These are phyloP conservation scores for Xylariaceae sp. DNA, from an alignment of 2,329 filamentous ascomycete genomes.

Conservation along the genomic window DNA sequence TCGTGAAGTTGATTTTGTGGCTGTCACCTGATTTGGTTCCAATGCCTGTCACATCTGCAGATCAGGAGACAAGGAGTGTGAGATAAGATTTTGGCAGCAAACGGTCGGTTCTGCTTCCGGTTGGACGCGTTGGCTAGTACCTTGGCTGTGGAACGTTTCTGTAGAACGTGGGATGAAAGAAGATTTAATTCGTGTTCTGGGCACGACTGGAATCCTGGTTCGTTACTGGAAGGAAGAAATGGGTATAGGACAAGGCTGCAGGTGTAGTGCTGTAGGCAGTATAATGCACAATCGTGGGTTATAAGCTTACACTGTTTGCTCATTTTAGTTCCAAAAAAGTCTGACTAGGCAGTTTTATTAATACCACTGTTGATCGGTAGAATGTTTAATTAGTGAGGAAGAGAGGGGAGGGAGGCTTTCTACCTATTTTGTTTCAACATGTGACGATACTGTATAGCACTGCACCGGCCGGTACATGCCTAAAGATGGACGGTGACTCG, in stretches of 20 bases:
- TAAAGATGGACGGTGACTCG: conserved; percentile 17
- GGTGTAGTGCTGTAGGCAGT: too few relatives aligned
- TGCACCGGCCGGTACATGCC: background rate
- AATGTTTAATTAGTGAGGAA: too few relatives aligned
- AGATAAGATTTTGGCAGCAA: conserved; percentile 26
- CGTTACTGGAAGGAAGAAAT: too few relatives aligned
- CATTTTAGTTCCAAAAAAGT: too few relatives aligned
- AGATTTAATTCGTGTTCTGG: background rate
- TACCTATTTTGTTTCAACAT: background rate
- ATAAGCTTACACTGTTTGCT: too few relatives aligned
- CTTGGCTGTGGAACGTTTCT: conserved; percentile 21
- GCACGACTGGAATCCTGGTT: conserved; percentile 14
- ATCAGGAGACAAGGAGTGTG: conserved; percentile 27
- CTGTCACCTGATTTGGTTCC: conserved; percentile 26
- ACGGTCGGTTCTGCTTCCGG: conserved; percentile 28
- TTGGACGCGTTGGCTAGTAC: conserved; percentile 18
- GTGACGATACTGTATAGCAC: background rate
- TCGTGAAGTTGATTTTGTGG: conserved; percentile 16
- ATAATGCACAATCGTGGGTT: too few relatives aligned
- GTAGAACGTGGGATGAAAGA: conserved; percentile 22
- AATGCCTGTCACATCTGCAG: conserved; percentile 25
- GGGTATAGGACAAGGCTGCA: conserved; percentile 10
- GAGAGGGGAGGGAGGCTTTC: too few relatives aligned
- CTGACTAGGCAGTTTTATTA: too few relatives aligned
- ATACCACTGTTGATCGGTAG: too few relatives aligned